phyloP scores from a whole-genome alignment of 2,329 filamentous ascomycete species.

The Fusarium sp. region DNA sequence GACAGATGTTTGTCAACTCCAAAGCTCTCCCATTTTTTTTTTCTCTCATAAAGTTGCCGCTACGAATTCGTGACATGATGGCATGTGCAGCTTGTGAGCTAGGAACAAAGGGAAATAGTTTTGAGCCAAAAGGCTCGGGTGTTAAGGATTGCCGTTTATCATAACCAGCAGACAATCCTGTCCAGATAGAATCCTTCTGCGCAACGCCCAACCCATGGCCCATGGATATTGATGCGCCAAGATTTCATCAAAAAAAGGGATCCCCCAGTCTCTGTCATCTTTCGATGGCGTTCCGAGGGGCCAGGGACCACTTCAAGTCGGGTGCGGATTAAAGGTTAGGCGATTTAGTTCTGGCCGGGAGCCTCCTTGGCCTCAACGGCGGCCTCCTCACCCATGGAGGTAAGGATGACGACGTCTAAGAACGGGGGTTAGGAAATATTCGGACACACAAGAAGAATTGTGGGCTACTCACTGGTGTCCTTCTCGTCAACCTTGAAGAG shows the following conservation, averaged over 20 bases:
- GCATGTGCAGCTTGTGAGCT: conserved; percentile 49
- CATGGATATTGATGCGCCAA: conserved; percentile 51
- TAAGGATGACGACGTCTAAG: conserved; percentile 90
- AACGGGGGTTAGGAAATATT: conserved; percentile 15
- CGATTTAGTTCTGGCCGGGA: conserved; percentile 58
- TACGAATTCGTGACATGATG: conserved; percentile 48
- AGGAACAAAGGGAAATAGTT: conserved; percentile 53
- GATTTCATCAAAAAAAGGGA: conserved; percentile 49
- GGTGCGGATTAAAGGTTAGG: conserved; percentile 34
- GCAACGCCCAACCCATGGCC: conserved; percentile 56
- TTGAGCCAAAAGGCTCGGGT: conserved; percentile 31
- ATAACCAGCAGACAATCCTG: conserved; percentile 55
- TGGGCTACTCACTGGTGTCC: conserved; percentile 82
- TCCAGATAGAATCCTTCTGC: conserved; percentile 57
- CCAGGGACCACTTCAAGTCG: conserved; percentile 43
- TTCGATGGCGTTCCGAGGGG: conserved; percentile 40
- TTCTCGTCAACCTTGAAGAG: conserved; percentile 87
- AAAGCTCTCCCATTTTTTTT: conserved; percentile 51
- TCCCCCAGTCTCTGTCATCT: conserved; percentile 41
- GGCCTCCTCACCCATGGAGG: conserved; percentile 95
- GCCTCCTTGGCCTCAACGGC: conserved; percentile 96
- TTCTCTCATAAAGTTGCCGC: conserved; percentile 47
- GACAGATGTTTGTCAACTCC: conserved; percentile 48
- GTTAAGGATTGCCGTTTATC: conserved; percentile 45
- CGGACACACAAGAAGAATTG: background rate